Conservation (phyloP, 108 stramenopile species). For the Cylindrotheca fusiformis region DNA sequence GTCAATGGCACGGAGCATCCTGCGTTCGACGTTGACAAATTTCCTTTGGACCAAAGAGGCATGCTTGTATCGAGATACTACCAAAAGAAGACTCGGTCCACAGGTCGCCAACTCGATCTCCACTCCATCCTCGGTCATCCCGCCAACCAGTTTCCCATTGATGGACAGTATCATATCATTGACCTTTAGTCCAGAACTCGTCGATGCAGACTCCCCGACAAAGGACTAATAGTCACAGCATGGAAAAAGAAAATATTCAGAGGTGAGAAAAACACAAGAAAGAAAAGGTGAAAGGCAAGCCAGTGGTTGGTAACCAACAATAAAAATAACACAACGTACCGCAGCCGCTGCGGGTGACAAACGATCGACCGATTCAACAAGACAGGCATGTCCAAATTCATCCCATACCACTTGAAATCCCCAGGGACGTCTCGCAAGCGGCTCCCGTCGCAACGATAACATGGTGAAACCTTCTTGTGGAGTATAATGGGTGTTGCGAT, state of each 20-base stretch:
- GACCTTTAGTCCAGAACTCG: slow-evolving; percentile 22
- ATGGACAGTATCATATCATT: slow-evolving; percentile 76
- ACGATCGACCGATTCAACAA: slow-evolving; percentile 58
- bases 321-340: slow-evolving; percentile 39
- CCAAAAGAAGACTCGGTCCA: slow-evolving; percentile 25
- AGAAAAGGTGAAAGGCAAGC: neutral
- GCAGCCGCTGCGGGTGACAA: slow-evolving; percentile 66
- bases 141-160: slow-evolving; percentile 68
- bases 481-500: slow-evolving; percentile 53
- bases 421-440: slow-evolving; percentile 51
- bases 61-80: slow-evolving; percentile 42
- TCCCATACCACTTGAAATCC: slow-evolving; percentile 58
- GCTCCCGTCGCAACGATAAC: slow-evolving; percentile 55
- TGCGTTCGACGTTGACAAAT: slow-evolving; percentile 4
- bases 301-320: neutral
- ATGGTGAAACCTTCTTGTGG: slow-evolving; percentile 59
- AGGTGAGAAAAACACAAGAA: neutral
- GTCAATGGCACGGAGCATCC: slow-evolving; percentile 12
- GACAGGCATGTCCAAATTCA: slow-evolving; percentile 81
- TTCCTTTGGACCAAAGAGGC: neutral
- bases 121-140: slow-evolving; percentile 57
- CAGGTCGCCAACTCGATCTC: slow-evolving; percentile 57
- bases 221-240: no score
- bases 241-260: no score
- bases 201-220: no score